phyloP scores from a whole-genome alignment of 2,329 filamentous ascomycete species.

The Aspergillus texensis region DNA sequence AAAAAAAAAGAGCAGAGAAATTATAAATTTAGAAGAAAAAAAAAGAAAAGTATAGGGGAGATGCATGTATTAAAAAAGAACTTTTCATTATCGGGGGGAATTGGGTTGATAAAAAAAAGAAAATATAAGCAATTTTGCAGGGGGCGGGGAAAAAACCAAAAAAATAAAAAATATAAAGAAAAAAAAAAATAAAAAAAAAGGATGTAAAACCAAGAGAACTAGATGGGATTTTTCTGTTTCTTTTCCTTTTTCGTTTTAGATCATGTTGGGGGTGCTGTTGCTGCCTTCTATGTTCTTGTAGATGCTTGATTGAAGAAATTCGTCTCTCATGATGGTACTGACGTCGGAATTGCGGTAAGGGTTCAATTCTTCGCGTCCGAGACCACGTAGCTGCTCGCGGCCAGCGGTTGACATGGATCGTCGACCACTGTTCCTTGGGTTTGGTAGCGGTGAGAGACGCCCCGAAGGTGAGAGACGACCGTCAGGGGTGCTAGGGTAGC shows the following conservation, averaged over 20 bases:
- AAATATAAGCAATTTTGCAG: no score
- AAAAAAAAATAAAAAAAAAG: not conserved
- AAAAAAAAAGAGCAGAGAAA: no score
- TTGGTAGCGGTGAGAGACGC: constrained; percentile 20
- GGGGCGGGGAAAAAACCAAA: no score
- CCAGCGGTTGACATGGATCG: constrained; percentile 31
- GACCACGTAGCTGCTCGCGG: constrained; percentile 34
- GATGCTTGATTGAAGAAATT: constrained; percentile 34
- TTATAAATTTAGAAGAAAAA: no score
- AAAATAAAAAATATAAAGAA: no score
- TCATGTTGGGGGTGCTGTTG: not conserved
- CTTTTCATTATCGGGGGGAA: no score
- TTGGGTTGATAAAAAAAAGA: no score
- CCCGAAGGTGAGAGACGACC: constrained; percentile 21
- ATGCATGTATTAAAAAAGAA: no score
- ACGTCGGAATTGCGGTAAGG: constrained; percentile 44
- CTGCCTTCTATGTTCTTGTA: constrained; percentile 18
- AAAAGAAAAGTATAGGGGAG: no score
- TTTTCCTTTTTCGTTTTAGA: not conserved
- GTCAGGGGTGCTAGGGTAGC: constrained; percentile 15
- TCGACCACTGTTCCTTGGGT: constrained; percentile 11
- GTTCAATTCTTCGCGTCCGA: constrained; percentile 37
- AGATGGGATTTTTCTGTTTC: not conserved
- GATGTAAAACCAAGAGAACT: not conserved
- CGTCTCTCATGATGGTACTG: constrained; percentile 37